Base-by-base conservation (phyloP, 805 yeast genomes). In the Wickerhamiella kurtzmanii region DNA sequence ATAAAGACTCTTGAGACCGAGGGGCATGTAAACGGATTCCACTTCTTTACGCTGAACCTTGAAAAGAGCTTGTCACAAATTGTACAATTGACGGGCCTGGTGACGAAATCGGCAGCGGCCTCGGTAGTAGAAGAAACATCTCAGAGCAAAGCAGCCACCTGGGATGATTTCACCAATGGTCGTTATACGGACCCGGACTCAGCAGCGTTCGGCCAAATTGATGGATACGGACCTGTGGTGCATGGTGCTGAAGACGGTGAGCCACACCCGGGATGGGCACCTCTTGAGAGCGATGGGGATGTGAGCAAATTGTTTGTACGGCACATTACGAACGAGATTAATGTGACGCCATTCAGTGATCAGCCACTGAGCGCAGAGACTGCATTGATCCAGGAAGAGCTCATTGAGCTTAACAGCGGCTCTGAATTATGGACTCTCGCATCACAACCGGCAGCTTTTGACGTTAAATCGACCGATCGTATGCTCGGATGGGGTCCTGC, bases 91-190 rank as follows among this genome's bases (percentile, higher is more conserved):
- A 77, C 87, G 0, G 64, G 72, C 2, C 64, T 79, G 15, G 54
- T 53, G n/a, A 22, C 21, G 16, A 35, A n/a, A 9, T 22, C 35
- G 20, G 44, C 48, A 3, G 28, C 6, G 3, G 44, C 45, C 16
- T 16, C 39, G 35, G 43, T 22, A 18, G 43, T 18, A 4, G 36
- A 32, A 11, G 43, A 38, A 20, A 16, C 41, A 22, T 17, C 20
- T 17, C 6, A n/a, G 22, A 25, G 32, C 32, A n/a, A 38, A 19
- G 48, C 84, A 62, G 95, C 94, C 3, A 83, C 88, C 1, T 88
- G 97, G 97, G 97, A 88, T 68, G 97, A 88, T 59, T 88, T 85
- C 64, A 92, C 96, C 22, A 86, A 88, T 64, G 95, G 96, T 60
- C 74, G 97, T 67, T 86, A 85, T 63, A 94, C 96, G 67, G 95